phyloP scores from a whole-genome alignment of 2,329 filamentous ascomycete species.

The Paecilomyces formosus region DNA sequence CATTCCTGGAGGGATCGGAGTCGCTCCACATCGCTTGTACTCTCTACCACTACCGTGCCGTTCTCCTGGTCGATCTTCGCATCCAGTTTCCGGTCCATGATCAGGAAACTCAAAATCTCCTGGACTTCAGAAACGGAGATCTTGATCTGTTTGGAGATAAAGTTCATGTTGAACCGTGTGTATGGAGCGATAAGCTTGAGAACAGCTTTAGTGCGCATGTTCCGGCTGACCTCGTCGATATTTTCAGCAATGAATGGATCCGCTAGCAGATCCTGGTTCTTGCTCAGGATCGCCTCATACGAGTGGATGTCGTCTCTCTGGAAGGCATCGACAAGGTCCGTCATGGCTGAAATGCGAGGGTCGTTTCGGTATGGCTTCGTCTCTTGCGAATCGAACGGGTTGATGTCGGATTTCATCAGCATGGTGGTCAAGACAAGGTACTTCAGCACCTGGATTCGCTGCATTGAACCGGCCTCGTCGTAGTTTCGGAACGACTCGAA shows the following conservation, averaged over 20 bases:
- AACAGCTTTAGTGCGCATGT: conserved; percentile 94
- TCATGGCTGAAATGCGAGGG: conserved; percentile 93
- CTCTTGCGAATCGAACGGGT: conserved; percentile 97
- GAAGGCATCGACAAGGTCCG: conserved; percentile 90
- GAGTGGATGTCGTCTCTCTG: conserved; percentile 88
- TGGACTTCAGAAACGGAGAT: conserved; percentile 81
- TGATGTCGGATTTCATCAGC: conserved; percentile 98
- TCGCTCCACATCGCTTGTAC: conserved; percentile 61
- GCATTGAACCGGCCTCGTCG: conserved; percentile 92
- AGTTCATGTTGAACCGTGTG: conserved; percentile 78
- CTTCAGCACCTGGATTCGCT: conserved; percentile 94
- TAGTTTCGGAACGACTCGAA: conserved; percentile 99
- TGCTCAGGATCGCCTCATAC: conserved; percentile 81
- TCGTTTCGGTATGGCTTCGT: conserved; percentile 98
- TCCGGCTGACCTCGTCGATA: conserved; percentile 96
- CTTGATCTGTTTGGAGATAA: conserved; percentile 81
- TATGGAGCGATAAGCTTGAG: conserved; percentile 91
- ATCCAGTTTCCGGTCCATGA: conserved; percentile 78
- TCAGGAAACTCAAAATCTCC: conserved; percentile 92
- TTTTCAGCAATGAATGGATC: conserved; percentile 98
- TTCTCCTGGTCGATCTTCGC: conserved; percentile 85
- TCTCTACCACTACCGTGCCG: conserved; percentile 75
- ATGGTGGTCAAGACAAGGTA: conserved; percentile 95
- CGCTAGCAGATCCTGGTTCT: conserved; percentile 79
- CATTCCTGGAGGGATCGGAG: conserved; percentile 66